Base-by-base conservation (phyloP, 768 basidiomycete species). In the Lactarius vividus region DNA sequence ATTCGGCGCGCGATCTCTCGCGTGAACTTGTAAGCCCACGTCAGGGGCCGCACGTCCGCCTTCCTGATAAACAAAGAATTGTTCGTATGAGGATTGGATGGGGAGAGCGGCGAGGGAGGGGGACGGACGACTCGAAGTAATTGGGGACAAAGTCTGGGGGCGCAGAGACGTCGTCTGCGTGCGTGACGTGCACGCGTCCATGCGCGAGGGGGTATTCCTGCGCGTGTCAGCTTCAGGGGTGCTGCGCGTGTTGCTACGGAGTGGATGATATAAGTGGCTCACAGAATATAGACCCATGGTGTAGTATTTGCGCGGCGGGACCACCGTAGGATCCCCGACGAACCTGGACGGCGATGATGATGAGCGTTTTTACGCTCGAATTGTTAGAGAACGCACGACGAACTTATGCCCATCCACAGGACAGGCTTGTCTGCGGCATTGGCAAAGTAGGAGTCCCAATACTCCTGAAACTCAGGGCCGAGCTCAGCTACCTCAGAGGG, bases 1-100 rank as follows among this genome's bases (percentile, higher is more conserved):
- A 85, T 84, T 13, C 87, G 82, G 40, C 87, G 80, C 7, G 76
- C 74, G 13, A 84, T 65, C 73, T 88, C 86, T 2, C 86, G 78
- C 5, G 71, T 62, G 61, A 78, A 79, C 69, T 88, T 88, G 73
- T 86, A 88, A 0, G 71, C 77, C 78, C 83, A 83, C 61, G 77
- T 75, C 57, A 86, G 67, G 26, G 81, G 74, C 1, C 73, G 79
- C 4, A 87, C 40, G 57, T 76, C 75, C 16, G 66, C 73, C 26
- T 66, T 53, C 9, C 74, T 18, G 53, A 7, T 54, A 16, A 33
- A 33, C 13, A 8, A 39, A 68, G 3, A 28, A 71, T 79, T 60
- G 72, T 71, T 15, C 28, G 53, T 6, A 15, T 39, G 64, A 61
- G 40, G 70, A 63, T 61, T 77, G 75, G 31, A 77, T 75, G 26